Evolutionary conservation across 805 yeast genomes (phyloP).

Genomic region (Blastobotrys attinorum): DNA sequence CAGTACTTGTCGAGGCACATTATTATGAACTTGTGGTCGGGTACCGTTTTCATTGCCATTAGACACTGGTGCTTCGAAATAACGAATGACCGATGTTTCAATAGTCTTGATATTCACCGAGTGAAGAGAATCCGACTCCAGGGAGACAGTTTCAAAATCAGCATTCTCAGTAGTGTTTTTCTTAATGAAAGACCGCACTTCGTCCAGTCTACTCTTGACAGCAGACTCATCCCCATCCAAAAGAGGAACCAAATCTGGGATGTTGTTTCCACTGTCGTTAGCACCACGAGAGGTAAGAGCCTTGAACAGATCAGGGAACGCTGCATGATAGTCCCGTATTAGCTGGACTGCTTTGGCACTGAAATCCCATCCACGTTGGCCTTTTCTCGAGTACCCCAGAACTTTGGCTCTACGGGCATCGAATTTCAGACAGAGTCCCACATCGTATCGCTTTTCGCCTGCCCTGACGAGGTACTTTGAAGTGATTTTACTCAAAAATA

Average conservation of each 20-base stretch:
- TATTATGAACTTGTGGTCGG: slow-evolving; percentile 47
- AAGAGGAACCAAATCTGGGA: slow-evolving; percentile 19
- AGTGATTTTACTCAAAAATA: slow-evolving; percentile 69
- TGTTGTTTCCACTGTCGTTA: slow-evolving; percentile 8
- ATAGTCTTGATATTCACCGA: slow-evolving; percentile 55
- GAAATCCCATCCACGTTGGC: slow-evolving; percentile 69
- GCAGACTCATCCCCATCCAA: slow-evolving; percentile 22
- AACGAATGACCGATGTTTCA: slow-evolving; percentile 50
- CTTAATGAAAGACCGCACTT: slow-evolving; percentile 39
- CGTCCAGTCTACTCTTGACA: slow-evolving; percentile 32
- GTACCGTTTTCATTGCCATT: slow-evolving; percentile 17
- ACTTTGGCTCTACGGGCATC: slow-evolving; percentile 76
- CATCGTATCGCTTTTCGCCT: slow-evolving; percentile 47
- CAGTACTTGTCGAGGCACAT: slow-evolving; percentile 80
- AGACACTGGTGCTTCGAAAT: slow-evolving; percentile 32
- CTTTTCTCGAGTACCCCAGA: slow-evolving; percentile 72
- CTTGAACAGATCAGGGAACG: slow-evolving; percentile 56
- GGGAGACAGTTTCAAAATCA: slow-evolving; percentile 51
- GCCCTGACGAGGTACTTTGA: slow-evolving; percentile 59
- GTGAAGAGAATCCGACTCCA: slow-evolving; percentile 74
- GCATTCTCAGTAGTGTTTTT: slow-evolving; percentile 28
- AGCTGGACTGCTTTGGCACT: slow-evolving; percentile 66
- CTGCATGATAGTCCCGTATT: slow-evolving; percentile 48
- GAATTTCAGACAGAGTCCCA: slow-evolving; percentile 81
- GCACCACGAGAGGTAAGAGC: slow-evolving; percentile 28